Base-by-base conservation (phyloP, 176 grass and related monocot species). In the Phragmites australis region DNA sequence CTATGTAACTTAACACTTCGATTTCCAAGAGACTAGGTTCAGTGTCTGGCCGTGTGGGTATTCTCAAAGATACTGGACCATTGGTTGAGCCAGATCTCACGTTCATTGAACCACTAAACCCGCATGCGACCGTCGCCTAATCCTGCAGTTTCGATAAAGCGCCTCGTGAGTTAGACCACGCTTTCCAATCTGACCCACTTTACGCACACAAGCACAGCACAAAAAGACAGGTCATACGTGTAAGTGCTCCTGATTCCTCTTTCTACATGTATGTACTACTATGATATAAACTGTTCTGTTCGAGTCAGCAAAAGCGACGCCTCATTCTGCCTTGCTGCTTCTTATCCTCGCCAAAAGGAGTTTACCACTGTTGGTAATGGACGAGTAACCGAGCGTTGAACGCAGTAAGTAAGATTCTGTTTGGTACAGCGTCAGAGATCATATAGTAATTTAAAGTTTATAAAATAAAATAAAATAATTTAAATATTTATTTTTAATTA, bases 111-210 rank as follows among this genome's bases (percentile, higher is more conserved):
- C 76, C 76, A 65, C 60, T 79, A 79, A 34, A 19, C 67, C 44
- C 8, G 87, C 87, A 89, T 85, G 77, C 85, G 82, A 77, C 56
- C 63, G 4, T 70, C 11, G 76, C 82, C 70, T 76, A 85, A 85
- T 70, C 82, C 70, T 56, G 77, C 77, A 54, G 61, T 39, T 34
- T 52, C 22, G 53, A 27, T 40, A 81, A 89, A 70, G 77, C 29
- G 15, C 37, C 71, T 76, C 77, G 82, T 71, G 82, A 69, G 58
- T 72, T 64, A 74, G 86, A 79, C 80, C 63, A 48, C 76, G 70
- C 82, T 76, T 63, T 64, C 40, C 55, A 42, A 66, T 66, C 76
- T 45, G 87, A 81, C 87, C 70, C 29, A 60, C 82, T 80, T 81
- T 56, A 48, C 42, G 48, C 42, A 8, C 76, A 65, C 30, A 52